phyloP scores from a whole-genome alignment of 108 stramenopile genomes.

The Schizochytrium sp. region DNA sequence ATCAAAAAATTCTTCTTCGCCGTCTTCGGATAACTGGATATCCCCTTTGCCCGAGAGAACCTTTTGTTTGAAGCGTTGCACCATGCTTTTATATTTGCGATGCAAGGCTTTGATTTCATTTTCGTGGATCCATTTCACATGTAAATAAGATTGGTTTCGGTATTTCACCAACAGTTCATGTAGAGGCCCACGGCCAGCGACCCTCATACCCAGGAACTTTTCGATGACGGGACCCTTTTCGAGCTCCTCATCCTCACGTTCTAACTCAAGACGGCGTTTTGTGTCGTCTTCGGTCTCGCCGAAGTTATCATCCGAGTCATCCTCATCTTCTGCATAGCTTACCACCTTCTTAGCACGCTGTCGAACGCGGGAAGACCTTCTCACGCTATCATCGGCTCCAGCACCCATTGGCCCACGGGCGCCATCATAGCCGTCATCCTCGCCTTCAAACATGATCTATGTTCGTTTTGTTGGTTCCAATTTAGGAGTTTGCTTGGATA shows the following conservation, averaged over 20 bases:
- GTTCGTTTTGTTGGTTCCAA: too few species aligned
- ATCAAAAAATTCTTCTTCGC: constrained; percentile 54
- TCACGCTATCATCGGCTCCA: background rate
- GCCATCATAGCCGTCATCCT: too few species aligned
- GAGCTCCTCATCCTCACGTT: constrained; percentile 3
- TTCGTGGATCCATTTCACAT: constrained; percentile 54
- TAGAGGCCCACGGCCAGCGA: constrained; percentile 1
- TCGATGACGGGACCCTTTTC: constrained; percentile 34
- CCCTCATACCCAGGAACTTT: constrained; percentile 37
- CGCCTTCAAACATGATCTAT: too few species aligned
- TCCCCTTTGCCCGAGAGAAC: background rate
- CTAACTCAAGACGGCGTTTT: background rate
- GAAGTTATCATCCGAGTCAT: constrained; percentile 40
- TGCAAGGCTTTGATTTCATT: constrained; percentile 10
- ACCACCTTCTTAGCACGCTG: background rate
- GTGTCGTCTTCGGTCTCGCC: constrained; percentile 35
- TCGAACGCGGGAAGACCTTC: background rate
- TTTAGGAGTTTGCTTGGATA: too few species aligned
- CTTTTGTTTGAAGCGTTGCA: background rate
- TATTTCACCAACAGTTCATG: constrained; percentile 11
- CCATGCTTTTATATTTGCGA: too few species aligned
- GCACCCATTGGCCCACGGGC: background rate
- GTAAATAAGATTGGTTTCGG: background rate
- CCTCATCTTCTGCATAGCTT: constrained; percentile 16
- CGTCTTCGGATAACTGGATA: constrained; percentile 1